Conservation (phyloP, 169 alveolate genomes). For the Plasmodium coatneyi region DNA sequence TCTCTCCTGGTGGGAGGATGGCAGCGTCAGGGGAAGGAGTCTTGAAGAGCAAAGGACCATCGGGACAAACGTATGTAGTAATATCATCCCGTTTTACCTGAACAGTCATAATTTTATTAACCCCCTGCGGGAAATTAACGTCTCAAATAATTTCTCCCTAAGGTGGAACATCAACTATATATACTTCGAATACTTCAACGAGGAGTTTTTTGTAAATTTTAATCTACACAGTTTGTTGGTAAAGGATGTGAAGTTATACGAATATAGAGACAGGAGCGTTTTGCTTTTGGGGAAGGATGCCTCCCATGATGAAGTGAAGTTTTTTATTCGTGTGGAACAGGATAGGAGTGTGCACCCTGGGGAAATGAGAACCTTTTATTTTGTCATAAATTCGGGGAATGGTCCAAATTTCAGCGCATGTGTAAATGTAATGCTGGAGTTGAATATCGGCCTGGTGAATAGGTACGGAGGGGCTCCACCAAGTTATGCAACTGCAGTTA, state of each 20-base stretch:
- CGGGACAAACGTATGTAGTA: conserved; percentile 1
- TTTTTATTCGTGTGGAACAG: not conserved
- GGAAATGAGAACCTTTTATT: conserved; percentile 37
- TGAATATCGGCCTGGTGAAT: conserved; percentile 14
- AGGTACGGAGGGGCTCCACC: not conserved
- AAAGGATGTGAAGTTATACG: conserved; percentile 13
- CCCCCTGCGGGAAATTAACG: not conserved
- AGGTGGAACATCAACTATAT: conserved; percentile 20
- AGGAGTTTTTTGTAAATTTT: conserved; percentile 13
- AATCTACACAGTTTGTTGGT: conserved; percentile 9
- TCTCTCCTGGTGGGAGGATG: not conserved
- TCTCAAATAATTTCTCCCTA: conserved; percentile 20
- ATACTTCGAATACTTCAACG: conserved; percentile 20
- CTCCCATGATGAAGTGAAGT: not conserved
- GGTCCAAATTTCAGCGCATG: not conserved
- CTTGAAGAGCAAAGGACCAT: not conserved
- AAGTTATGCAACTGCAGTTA: not conserved
- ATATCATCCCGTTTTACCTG: conserved; percentile 34
- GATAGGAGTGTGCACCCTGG: not conserved
- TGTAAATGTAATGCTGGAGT: conserved; percentile 7
- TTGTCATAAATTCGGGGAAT: not conserved
- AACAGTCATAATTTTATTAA: conserved; percentile 18
- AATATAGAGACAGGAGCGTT: conserved; percentile 4
- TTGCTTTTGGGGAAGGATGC: not conserved
- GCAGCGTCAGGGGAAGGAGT: not conserved